Base-by-base conservation (phyloP, 2,329 filamentous ascomycete species). In the Colletotrichum zoysiae region DNA sequence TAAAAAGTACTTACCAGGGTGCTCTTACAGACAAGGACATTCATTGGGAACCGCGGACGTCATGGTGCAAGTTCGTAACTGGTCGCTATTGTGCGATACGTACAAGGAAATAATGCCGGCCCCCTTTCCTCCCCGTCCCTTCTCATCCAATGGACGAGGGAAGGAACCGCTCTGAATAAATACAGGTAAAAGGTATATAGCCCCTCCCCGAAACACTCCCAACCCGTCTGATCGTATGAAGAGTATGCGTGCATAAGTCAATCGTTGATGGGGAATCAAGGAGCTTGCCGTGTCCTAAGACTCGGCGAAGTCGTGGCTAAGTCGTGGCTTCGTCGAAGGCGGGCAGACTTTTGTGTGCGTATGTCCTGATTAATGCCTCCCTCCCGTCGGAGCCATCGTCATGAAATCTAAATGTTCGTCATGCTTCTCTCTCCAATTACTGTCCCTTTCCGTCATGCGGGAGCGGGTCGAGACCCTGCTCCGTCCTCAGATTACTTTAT, bases 331-430 rank as follows among this genome's bases (percentile, higher is more conserved):
- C 65, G 53, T 69, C 46, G 65, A 38, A 40, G 40, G 50, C 18
- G 59, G 60, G 59, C 30, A 30, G 50, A 40, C 38, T 51, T 51
- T 48, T 51, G 56, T 53, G 16, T 30, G 16, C 40, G 35, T 42
- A 6, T 38, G 55, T 48, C 46, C 53, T 56, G 26, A 72, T 72
- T 72, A 70, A 33, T 62, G 51, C 61, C 59, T n/a, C 16, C 48
- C 30, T 26, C 23, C 33, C 33, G n/a, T 50, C 44, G 33, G 48
- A 57, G 59, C 70, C 66, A 70, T 70, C 55, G 60, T 72, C 70
- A 60, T 72, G 70, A 70, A 70, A 56, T 72, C 70, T 70, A 70
- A 57, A 55, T 53, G 56, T 46, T 65, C 55, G 59, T 70, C 23
- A 55, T 61, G 33, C 57, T 65, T 35, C 65, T 70, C 55, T 70